Evolutionary conservation across 1,284 basidiomycete genomes (phyloP).

Genomic region (Entoloma clypeatum): DNA sequence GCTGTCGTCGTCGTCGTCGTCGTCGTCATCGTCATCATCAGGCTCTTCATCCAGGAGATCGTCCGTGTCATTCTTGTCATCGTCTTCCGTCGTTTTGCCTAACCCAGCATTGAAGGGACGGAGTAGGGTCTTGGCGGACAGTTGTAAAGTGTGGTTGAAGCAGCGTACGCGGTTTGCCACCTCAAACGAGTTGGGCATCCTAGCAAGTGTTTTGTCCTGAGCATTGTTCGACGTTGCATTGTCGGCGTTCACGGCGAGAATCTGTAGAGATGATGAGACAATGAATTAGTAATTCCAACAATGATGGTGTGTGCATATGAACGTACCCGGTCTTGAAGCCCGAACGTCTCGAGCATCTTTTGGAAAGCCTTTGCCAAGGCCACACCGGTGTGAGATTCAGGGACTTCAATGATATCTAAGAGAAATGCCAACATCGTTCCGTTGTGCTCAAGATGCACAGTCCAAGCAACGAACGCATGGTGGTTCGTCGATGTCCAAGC

Average conservation of each 20-base stretch:
- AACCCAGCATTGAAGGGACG: no score
- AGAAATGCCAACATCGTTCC: slow-evolving; percentile 5
- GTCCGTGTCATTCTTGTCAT: neutral
- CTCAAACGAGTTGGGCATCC: no score
- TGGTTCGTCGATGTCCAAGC: neutral
- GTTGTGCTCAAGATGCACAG: slow-evolving; percentile 2
- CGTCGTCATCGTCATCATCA: slow-evolving; percentile 1
- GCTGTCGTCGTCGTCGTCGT: slow-evolving; percentile 5
- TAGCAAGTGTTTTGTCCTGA: slow-evolving; percentile 6
- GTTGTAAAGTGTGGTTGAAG: slow-evolving; percentile 15
- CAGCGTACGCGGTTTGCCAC: slow-evolving; percentile 7
- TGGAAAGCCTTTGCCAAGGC: slow-evolving; percentile 3
- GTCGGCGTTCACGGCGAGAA: neutral
- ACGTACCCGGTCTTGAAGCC: neutral
- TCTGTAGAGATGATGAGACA: no score
- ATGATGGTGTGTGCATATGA: neutral
- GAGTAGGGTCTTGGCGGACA: no score
- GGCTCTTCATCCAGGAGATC: neutral
- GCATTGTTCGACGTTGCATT: slow-evolving; percentile 10
- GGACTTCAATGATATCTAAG: slow-evolving; percentile 6
- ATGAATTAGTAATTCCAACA: neutral
- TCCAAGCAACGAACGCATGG: no score
- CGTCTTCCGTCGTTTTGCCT: no score
- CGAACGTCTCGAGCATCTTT: slow-evolving; percentile 1
- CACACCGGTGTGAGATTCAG: slow-evolving; percentile 6